Base-by-base conservation (phyloP, 139 green algal species). In the Micromonas pusilla region DNA sequence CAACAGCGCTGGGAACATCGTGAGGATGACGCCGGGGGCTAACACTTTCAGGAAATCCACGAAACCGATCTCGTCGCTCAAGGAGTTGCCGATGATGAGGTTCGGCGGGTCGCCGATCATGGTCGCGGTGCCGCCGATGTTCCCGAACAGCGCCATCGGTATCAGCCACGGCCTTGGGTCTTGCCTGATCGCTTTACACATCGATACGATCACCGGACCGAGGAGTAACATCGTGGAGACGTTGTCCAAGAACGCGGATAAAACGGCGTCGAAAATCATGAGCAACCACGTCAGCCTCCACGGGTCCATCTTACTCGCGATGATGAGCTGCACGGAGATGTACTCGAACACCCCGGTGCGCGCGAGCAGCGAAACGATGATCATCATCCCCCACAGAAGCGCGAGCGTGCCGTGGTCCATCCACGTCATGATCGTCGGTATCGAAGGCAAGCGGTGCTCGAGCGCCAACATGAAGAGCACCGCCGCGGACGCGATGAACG, bases 321-420 rank as follows among this genome's bases (percentile, higher is more conserved):
- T 52, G 13, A 88, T 75, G 21, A 82, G 67, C 23, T 20, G 60
- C 0, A 85, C 79, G 32, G 70, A 79, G n/a, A 85, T 34, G 63
- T 85, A 76, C 72, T 88, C 85, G 39, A 88, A 88, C 5, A 84
- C 39, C 1, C 85, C 85, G 1, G 82, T 86, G 21, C 81, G 60
- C 26, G 82, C 77, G 23, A 88, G 82, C 64, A 81, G 65, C 32
- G 83, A 84, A n/a, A 90, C 84, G 0, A 90, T 85, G 30, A 90
- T 79, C 86, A 90, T 90, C 85, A 89, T 89, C 26, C 85, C 85
- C 70, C 85, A 90, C 34, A 90, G 80, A 54, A 90, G 82, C 26
- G 79, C 82, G 26, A 90, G 78, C 5, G 86, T 86, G n/a, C 70
- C 74, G 70, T 85, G 81, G 38, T 90, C 82, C 62, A 90, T 80